Base-by-base conservation (phyloP, 2,329 filamentous ascomycete species). In the Fusarium sp. region DNA sequence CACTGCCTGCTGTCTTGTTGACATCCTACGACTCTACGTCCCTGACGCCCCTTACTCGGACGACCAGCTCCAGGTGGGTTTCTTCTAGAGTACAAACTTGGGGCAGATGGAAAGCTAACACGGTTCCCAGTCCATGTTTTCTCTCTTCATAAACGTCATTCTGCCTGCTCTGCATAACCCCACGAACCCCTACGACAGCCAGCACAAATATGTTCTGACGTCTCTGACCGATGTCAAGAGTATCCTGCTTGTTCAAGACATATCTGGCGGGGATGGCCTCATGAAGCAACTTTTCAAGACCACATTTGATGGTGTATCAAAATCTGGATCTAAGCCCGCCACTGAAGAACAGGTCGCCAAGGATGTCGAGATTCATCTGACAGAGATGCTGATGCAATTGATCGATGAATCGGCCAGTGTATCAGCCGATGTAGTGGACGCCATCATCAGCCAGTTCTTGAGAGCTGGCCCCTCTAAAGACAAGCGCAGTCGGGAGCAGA, bases 401-500 rank as follows among this genome's bases (percentile, higher is more conserved):
- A 91, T 99, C 20, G 96, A 98, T 70, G 96, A 99, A 81, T 90
- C 91, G 2, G 89, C 87, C 36, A 81, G 79, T 34, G 85, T 99
- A 16, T 92, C 94, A 0, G 85, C 90, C 6, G 90, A 93, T 64
- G 93, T 97, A 2, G 89, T 97, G 18, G 95, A 99, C 77, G 89
- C 95, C 29, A 93, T 99, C 72, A 92, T 99, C 77, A 95, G 95
- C 7, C 96, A 99, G 78, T 99, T 99, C 75, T 83, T 99, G 60
- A 89, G 96, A 73, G 93, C 94, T 3, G 93, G 93, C 55, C 91
- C 93, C 0, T 89, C 87, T 0, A 86, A 85, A 14, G 83, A 89
- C 44, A 85, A 83, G 65, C 90, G 86, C 75, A 86, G 84, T 70
- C 90, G 88, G 74, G 85, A 88, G 31, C 76, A 89, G 9, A 92